A percentile compares a stretch with the other conserved stretches of the same genome.
These are phyloP conservation scores for Aspergillus tanneri DNA, from an alignment of 2,329 filamentous ascomycete genomes.

Conservation along the genomic window DNA sequence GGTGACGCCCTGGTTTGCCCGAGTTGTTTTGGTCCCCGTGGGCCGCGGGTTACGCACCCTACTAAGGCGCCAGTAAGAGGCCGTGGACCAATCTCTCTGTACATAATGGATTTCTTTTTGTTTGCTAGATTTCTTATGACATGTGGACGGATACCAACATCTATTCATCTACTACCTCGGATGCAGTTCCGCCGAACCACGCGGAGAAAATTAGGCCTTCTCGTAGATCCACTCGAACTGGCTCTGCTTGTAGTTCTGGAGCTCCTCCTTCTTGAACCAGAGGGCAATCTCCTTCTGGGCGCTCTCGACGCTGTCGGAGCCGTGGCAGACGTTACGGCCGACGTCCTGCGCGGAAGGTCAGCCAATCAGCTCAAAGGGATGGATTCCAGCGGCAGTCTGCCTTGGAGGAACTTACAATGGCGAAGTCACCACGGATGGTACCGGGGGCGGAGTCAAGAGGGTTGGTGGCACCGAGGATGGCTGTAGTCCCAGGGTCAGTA, in stretches of 20 bases:
- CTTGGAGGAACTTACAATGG: conserved; percentile 60
- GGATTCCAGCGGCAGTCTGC: too few species aligned
- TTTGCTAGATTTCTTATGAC: conserved; percentile 15
- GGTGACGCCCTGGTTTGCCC: conserved; percentile 90
- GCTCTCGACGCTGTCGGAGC: conserved; percentile 96
- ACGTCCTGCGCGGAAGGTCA: conserved; percentile 66
- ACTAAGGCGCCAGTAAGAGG: conserved; percentile 39
- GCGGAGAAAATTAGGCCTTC: conserved; percentile 58
- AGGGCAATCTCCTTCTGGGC: conserved; percentile 99
- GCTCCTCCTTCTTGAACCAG: conserved; percentile 91
- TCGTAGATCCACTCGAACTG: conserved; percentile 97
- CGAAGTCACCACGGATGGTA: conserved; percentile 95
- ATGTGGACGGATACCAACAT: conserved; percentile 9
- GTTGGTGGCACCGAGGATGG: conserved; percentile 98
- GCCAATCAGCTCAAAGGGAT: too few species aligned
- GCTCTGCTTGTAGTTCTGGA: conserved; percentile 79
- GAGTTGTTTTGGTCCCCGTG: conserved; percentile 56
- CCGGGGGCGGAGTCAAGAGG: conserved; percentile 89
- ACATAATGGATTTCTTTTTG: conserved; percentile 14
- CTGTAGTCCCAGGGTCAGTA: conserved; percentile 41
- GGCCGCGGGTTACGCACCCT: conserved; percentile 40
- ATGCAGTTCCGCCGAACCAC: conserved; percentile 18
- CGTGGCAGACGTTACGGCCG: conserved; percentile 99
- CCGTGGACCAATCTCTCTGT: too few species aligned
- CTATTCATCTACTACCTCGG: conserved; percentile 8